These are phyloP conservation scores for Schrenkiella parvula DNA, from an alignment of 345 rosid species.

Conservation along the genomic window DNA sequence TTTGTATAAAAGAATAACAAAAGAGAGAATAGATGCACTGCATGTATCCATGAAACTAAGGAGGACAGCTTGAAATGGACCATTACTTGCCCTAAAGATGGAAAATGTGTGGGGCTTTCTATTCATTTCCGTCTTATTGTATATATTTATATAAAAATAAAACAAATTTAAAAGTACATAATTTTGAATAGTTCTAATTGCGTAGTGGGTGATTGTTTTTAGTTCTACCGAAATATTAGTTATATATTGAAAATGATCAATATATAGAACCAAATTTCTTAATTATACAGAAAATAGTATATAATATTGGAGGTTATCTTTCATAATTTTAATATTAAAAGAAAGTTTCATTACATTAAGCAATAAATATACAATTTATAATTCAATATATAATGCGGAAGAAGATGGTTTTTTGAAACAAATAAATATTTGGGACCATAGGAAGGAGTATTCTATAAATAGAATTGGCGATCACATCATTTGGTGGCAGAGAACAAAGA, in stretches of 20 bases:
- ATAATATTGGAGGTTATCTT: neutral
- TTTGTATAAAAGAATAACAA: neutral
- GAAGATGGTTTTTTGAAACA: slow-evolving; percentile 8
- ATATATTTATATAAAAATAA: neutral
- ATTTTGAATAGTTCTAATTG: slow-evolving; percentile 9
- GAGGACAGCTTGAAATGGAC: slow-evolving; percentile 66
- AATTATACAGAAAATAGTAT: neutral
- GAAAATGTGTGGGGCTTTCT: slow-evolving; percentile 51
- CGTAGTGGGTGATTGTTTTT: slow-evolving; percentile 11
- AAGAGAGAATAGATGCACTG: slow-evolving; percentile 52
- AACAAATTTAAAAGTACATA: neutral
- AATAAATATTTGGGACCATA: slow-evolving; percentile 31
- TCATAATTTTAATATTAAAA: neutral
- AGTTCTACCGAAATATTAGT: neutral
- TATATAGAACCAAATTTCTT: neutral
- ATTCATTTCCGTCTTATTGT: slow-evolving; percentile 28
- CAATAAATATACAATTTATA: neutral
- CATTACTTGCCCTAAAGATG: slow-evolving; percentile 47
- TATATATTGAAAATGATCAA: neutral
- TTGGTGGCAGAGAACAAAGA: slow-evolving; percentile 36
- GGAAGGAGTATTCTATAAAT: slow-evolving; percentile 29
- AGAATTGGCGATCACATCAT: slow-evolving; percentile 42
- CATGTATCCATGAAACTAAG: slow-evolving; percentile 38
- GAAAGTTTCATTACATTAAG: neutral
- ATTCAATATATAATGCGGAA: neutral